These are phyloP conservation scores for Chiua virens DNA, from an alignment of 768 basidiomycete species.

Conservation along the genomic window DNA sequence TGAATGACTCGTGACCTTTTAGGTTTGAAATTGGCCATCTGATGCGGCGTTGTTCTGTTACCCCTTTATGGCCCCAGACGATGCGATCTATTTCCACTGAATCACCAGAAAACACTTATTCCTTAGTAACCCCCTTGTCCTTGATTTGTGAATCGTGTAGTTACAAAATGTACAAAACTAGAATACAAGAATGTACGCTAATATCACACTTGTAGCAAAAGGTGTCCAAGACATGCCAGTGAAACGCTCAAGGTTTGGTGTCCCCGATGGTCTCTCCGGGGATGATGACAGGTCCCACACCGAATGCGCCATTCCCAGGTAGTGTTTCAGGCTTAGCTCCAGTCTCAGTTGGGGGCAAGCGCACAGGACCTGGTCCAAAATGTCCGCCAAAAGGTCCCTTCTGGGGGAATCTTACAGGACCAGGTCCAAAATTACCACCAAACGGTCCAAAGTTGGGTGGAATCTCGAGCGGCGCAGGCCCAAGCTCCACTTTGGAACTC, in stretches of 20 bases:
- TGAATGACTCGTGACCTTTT: not conserved
- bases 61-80: not conserved
- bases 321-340: slow-evolving; percentile 21
- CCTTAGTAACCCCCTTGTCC: not conserved
- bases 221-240: not conserved
- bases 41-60: not conserved
- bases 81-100: not conserved
- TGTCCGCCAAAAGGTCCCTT: slow-evolving; percentile 11
- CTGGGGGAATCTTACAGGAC: slow-evolving; percentile 16
- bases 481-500: slow-evolving; percentile 19
- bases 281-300: slow-evolving; percentile 24
- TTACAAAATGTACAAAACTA: slow-evolving; percentile 3
- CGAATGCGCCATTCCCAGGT: slow-evolving; percentile 30
- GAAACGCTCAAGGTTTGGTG: not conserved
- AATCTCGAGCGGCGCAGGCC: slow-evolving; percentile 13
- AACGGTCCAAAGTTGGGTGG: slow-evolving; percentile 12
- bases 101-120: not conserved
- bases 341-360: slow-evolving; percentile 19
- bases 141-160: not conserved
- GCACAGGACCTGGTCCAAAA: slow-evolving; percentile 19
- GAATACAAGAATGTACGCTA: slow-evolving; percentile 3
- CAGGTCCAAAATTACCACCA: slow-evolving; percentile 22
- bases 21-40: slow-evolving; percentile 12
- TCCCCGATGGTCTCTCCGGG: slow-evolving; percentile 30
- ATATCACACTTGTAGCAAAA: not conserved